Conservation (phyloP, 2,329 filamentous ascomycete genomes). For the Davidsoniella eucalypti region DNA sequence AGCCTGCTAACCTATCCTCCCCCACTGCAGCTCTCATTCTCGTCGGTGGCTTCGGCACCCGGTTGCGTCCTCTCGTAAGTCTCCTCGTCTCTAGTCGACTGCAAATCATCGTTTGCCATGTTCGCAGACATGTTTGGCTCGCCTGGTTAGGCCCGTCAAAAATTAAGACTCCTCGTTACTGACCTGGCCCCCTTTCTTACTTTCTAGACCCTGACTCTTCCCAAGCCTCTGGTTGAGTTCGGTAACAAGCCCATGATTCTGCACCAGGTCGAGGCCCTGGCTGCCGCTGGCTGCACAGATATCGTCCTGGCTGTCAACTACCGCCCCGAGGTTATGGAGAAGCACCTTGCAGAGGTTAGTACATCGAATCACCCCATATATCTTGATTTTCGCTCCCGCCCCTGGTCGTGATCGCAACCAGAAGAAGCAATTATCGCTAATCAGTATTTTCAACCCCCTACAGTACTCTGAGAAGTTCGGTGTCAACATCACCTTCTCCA, state of each 20-base stretch:
- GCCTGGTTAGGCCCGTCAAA: not conserved
- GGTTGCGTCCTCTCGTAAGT: slow-evolving; percentile 82
- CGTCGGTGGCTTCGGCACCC: slow-evolving; percentile 96
- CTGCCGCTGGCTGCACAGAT: slow-evolving; percentile 85
- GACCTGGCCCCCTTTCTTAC: slow-evolving; percentile 11
- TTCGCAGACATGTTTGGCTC: not conserved
- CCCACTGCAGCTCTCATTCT: slow-evolving; percentile 70
- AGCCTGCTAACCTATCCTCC: not conserved
- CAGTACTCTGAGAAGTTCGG: slow-evolving; percentile 79
- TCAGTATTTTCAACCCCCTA: slow-evolving; percentile 18
- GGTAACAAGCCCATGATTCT: slow-evolving; percentile 98
- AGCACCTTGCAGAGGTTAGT: slow-evolving; percentile 70
- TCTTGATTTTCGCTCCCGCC: not conserved
- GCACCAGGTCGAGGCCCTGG: slow-evolving; percentile 91
- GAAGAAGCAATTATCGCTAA: no score
- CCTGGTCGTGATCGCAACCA: slow-evolving; percentile 4
- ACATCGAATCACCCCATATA: no score
- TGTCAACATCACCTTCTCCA: slow-evolving; percentile 91
- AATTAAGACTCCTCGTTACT: not conserved
- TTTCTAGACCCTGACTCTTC: slow-evolving; percentile 75
- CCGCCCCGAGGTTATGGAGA: slow-evolving; percentile 93
- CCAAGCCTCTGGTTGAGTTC: slow-evolving; percentile 92
- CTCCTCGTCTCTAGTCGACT: not conserved
- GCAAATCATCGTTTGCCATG: not conserved
- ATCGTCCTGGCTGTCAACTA: slow-evolving; percentile 99